Percentiles rank a stretch among this genome's conserved stretches.
Evolutionary conservation across 768 basidiomycete genomes (phyloP).

Genomic region (Leucocoprinus sp.): DNA sequence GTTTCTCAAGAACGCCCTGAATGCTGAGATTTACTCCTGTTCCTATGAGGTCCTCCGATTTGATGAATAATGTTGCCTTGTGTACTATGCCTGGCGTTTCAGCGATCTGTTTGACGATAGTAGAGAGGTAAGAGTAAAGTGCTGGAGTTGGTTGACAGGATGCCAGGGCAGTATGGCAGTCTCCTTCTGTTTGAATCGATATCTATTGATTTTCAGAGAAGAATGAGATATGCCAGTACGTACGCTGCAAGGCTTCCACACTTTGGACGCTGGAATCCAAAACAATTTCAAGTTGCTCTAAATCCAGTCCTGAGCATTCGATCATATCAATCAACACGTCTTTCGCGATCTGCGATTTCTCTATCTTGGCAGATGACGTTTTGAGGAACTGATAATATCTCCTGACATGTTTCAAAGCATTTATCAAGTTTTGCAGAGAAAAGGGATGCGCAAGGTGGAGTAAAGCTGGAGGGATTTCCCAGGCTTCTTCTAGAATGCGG

Average conservation of each 20-base stretch:
- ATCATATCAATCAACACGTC: slow-evolving; percentile 55
- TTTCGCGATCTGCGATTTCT: slow-evolving; percentile 58
- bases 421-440: slow-evolving; percentile 40
- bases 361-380: slow-evolving; percentile 45
- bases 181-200: slow-evolving; percentile 33
- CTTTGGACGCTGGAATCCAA: slow-evolving; percentile 33
- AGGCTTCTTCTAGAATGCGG: not conserved
- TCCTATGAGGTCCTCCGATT: slow-evolving; percentile 62
- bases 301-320: slow-evolving; percentile 56
- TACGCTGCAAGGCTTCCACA: slow-evolving; percentile 26
- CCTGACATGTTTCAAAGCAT: slow-evolving; percentile 48
- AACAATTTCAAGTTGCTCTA: slow-evolving; percentile 40
- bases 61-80: slow-evolving; percentile 65
- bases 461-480: slow-evolving; percentile 23
- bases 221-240: not conserved
- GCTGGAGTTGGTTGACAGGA: slow-evolving; percentile 46
- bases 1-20: slow-evolving; percentile 25
- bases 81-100: slow-evolving; percentile 41
- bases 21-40: slow-evolving; percentile 39
- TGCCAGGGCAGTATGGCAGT: slow-evolving; percentile 45
- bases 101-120: slow-evolving; percentile 37
- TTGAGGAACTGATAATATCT: slow-evolving; percentile 47
- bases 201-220: too few relatives aligned
- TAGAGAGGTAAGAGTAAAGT: slow-evolving; percentile 35
- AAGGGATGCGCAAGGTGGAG: slow-evolving; percentile 59